phyloP scores from a whole-genome alignment of 768 basidiomycete genomes.

The Leccinum disarticulatum region DNA sequence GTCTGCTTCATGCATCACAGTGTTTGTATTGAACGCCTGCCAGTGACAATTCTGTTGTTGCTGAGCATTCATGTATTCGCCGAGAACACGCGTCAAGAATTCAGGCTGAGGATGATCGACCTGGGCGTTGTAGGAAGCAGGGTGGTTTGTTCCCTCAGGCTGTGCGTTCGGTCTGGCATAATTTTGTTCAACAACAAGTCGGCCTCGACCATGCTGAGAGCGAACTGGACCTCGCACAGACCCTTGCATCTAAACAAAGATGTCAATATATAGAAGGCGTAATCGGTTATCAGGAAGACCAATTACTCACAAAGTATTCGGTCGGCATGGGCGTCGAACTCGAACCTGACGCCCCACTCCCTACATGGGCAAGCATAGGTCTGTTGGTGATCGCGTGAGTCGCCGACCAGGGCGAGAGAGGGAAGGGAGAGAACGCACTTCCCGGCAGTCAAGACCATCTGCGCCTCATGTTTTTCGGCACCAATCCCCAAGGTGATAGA shows the following conservation, averaged over 20 bases:
- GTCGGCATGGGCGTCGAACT: too few species aligned
- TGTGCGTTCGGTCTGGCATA: slow-evolving; percentile 34
- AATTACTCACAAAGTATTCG: not conserved
- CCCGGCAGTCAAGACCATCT: too few species aligned
- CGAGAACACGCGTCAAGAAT: slow-evolving; percentile 38
- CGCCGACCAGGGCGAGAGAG: too few species aligned
- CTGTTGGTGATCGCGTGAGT: too few species aligned
- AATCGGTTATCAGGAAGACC: slow-evolving; percentile 1
- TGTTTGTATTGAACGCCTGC: slow-evolving; percentile 26
- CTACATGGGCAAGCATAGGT: too few species aligned
- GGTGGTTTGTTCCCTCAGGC: slow-evolving; percentile 36
- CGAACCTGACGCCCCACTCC: too few species aligned
- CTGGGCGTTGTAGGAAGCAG: slow-evolving; percentile 39
- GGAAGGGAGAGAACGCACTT: too few species aligned
- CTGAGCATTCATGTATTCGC: slow-evolving; percentile 37
- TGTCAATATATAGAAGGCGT: slow-evolving; percentile 21
- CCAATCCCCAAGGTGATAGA: not conserved
- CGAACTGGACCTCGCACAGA: slow-evolving; percentile 41
- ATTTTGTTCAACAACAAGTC: slow-evolving; percentile 38
- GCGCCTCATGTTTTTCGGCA: too few species aligned
- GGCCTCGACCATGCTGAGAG: slow-evolving; percentile 38
- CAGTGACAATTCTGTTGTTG: slow-evolving; percentile 12
- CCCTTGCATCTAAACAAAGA: slow-evolving; percentile 42
- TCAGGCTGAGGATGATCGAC: slow-evolving; percentile 16
- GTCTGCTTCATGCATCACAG: slow-evolving; percentile 38